Percentiles rank a stretch among this genome's conserved stretches.
phyloP scores from a whole-genome alignment of 192 early-diverging fungal species.

The Coemansia sp. region DNA sequence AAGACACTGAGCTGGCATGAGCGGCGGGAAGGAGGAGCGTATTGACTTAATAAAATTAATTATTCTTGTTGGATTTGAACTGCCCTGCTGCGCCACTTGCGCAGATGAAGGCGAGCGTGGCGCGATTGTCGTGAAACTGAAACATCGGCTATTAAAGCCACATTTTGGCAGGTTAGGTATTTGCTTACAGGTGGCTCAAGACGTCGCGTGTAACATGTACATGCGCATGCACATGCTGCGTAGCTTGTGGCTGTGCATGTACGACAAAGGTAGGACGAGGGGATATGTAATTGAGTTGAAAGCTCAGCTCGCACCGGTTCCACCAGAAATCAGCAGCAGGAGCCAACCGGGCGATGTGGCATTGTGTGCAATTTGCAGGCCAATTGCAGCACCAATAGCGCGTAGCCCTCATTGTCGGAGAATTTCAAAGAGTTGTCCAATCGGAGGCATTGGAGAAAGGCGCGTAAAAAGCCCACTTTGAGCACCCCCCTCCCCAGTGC shows the following conservation, averaged over 20 bases:
- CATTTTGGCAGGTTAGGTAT: neutral
- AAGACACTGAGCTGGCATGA: conserved; percentile 77
- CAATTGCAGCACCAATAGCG: neutral
- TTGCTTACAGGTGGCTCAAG: neutral
- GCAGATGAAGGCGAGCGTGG: neutral
- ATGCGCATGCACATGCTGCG: neutral
- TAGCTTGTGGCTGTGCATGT: neutral
- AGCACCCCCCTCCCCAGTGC: no score
- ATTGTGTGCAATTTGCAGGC: neutral
- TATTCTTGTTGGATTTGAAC: neutral
- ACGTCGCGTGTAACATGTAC: neutral
- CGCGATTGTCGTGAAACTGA: neutral
- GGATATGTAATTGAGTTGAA: neutral
- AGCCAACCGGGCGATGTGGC: neutral
- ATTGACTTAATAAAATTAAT: neutral
- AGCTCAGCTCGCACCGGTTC: neutral
- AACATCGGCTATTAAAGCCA: neutral
- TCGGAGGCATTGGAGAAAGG: neutral
- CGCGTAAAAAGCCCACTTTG: neutral
- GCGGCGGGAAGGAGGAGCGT: neutral
- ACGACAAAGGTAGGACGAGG: neutral
- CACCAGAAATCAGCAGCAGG: neutral
- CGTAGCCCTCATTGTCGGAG: neutral
- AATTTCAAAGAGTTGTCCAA: neutral
- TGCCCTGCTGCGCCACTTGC: conserved; percentile 5